Evolutionary conservation across 495 filamentous ascomycete species (phyloP).

Genomic region (Annulohypoxylon moriforme): DNA sequence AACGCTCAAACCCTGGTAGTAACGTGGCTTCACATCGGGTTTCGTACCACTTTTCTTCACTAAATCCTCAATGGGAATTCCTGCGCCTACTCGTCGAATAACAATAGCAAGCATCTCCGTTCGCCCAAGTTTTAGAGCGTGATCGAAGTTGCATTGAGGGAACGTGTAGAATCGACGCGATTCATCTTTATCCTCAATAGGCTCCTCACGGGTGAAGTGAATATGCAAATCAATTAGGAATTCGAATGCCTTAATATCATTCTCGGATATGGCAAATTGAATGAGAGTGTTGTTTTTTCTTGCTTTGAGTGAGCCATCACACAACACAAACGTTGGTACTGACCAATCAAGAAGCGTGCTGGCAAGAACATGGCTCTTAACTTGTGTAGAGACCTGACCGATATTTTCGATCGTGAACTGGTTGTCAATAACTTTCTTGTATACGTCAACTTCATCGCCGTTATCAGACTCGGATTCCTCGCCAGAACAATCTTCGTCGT

Average conservation of each 20-base stretch:
- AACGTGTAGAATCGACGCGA: conserved; percentile 49
- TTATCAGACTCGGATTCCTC: conserved; percentile 48
- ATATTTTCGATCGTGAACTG: conserved; percentile 78
- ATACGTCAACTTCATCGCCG: conserved; percentile 56
- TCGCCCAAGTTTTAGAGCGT: conserved; percentile 48
- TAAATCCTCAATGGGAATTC: conserved; percentile 72
- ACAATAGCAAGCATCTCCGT: conserved; percentile 54
- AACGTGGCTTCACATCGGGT: conserved; percentile 68
- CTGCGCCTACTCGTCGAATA: conserved; percentile 66
- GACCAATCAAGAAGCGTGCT: conserved; percentile 55
- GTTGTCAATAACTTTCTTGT: conserved; percentile 65
- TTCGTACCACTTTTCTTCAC: conserved; percentile 68
- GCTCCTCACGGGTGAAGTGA: conserved; percentile 44
- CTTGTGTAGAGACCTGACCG: conserved; percentile 69
- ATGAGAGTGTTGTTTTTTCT: conserved; percentile 24
- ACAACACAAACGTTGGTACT: conserved; percentile 36
- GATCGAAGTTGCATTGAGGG: conserved; percentile 45
- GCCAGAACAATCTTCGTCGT: conserved; percentile 17
- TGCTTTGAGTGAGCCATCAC: conserved; percentile 27
- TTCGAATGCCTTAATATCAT: conserved; percentile 50
- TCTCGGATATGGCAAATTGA: conserved; percentile 51
- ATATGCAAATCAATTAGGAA: conserved; percentile 53
- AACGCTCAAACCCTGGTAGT: conserved; percentile 77
- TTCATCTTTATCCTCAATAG: conserved; percentile 37
- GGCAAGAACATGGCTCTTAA: conserved; percentile 69